phyloP scores from a whole-genome alignment of 1,284 basidiomycete species.

The Tremellales sp. region DNA sequence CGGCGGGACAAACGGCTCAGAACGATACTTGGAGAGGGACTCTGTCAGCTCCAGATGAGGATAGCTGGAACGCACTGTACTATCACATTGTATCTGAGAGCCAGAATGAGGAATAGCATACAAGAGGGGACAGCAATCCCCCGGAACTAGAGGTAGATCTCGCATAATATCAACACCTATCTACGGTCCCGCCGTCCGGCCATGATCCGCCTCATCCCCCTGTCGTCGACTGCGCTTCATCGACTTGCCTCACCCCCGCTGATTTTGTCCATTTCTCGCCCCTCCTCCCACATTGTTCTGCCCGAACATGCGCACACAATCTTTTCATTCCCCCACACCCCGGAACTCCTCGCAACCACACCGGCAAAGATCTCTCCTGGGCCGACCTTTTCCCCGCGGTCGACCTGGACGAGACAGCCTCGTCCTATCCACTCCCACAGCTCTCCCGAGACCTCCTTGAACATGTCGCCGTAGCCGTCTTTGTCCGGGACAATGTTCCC shows the following conservation, averaged over 20 bases:
- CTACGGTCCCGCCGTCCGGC: too few species aligned
- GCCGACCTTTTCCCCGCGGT: slow-evolving; percentile 8
- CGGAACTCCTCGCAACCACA: slow-evolving; percentile 48
- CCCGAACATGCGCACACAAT: slow-evolving; percentile 50
- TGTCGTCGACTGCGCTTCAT: too few species aligned
- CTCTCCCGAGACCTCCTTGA: slow-evolving; percentile 47
- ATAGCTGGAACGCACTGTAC: neutral
- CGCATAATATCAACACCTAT: too few species aligned
- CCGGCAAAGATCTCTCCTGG: slow-evolving; percentile 46
- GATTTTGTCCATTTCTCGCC: slow-evolving; percentile 46
- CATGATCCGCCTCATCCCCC: too few species aligned
- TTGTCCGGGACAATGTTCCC: slow-evolving; percentile 42
- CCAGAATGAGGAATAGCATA: neutral
- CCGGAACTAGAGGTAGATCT: too few species aligned
- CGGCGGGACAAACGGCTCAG: neutral
- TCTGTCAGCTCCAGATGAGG: too few species aligned
- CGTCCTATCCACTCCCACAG: slow-evolving; percentile 50
- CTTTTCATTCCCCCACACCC: slow-evolving; percentile 51
- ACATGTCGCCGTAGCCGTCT: slow-evolving; percentile 49
- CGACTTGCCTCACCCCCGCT: too few species aligned
- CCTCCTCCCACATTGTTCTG: slow-evolving; percentile 51
- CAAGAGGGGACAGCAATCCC: too few species aligned
- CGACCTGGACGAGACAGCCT: slow-evolving; percentile 44
- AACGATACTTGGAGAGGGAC: neutral
- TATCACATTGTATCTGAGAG: neutral